phyloP scores from a whole-genome alignment of 148 eudicot genomes.

The Diospyros kaki region DNA sequence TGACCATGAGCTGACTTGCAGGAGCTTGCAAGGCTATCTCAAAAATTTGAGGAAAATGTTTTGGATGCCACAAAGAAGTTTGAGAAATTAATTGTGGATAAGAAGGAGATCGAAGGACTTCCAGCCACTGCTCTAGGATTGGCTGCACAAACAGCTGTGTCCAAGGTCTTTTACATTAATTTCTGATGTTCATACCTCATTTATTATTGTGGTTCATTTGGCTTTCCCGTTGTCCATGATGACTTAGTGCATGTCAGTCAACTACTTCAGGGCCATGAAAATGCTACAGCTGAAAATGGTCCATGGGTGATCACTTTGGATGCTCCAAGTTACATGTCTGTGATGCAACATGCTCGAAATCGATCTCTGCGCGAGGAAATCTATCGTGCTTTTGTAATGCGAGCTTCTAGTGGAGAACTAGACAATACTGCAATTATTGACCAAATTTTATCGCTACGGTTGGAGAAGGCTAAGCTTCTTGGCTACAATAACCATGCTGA shows the following conservation, averaged over 20 bases:
- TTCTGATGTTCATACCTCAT: background rate
- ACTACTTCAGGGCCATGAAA: conserved; percentile 77
- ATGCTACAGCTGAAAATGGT: conserved; percentile 89
- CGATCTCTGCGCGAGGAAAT: conserved; percentile 91
- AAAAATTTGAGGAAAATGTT: conserved; percentile 90
- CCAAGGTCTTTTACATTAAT: conserved; percentile 53
- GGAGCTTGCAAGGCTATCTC: conserved; percentile 81
- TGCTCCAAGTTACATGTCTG: conserved; percentile 84
- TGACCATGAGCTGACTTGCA: conserved; percentile 23
- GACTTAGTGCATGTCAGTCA: conserved; percentile 5
- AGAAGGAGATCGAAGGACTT: conserved; percentile 88
- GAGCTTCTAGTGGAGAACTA: conserved; percentile 93
- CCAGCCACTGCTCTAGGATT: conserved; percentile 87
- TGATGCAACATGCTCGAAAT: conserved; percentile 90
- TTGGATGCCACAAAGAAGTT: conserved; percentile 96
- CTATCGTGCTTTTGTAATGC: conserved; percentile 80
- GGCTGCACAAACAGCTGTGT: conserved; percentile 92
- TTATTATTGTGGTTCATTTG: conserved; percentile 6
- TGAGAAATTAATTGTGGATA: conserved; percentile 77
- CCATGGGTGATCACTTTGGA: conserved; percentile 97
- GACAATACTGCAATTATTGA: conserved; percentile 82
- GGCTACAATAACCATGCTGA: conserved; percentile 92
- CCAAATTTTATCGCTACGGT: conserved; percentile 79
- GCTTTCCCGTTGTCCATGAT: conserved; percentile 8
- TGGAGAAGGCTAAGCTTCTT: conserved; percentile 90